Conservation (phyloP, 805 yeast genomes). For the Candida orba region DNA sequence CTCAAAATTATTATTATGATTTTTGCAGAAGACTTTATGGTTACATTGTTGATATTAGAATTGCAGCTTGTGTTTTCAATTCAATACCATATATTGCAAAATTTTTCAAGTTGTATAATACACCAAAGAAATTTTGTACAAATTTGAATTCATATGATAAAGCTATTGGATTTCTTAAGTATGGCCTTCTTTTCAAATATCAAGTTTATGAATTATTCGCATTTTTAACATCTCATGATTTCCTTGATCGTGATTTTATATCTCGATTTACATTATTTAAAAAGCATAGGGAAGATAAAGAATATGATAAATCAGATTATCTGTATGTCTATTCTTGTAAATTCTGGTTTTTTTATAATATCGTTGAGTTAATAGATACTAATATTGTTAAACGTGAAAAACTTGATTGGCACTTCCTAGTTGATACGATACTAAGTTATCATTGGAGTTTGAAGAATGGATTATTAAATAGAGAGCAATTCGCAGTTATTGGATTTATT, state of each 20-base stretch:
- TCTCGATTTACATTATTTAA: slow-evolving; percentile 6
- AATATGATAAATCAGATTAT: slow-evolving; percentile 12
- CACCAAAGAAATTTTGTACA: slow-evolving; percentile 4
- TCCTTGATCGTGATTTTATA: slow-evolving; percentile 6
- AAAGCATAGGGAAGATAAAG: slow-evolving; percentile 5
- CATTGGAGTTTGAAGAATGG: slow-evolving; percentile 14
- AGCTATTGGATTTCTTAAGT: slow-evolving; percentile 5
- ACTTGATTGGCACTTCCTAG: slow-evolving; percentile 5
- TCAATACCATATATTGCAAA: slow-evolving; percentile 10
- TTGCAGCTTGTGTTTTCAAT: slow-evolving; percentile 10
- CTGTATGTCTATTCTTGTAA: slow-evolving; percentile 14
- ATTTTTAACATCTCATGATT: slow-evolving; percentile 11
- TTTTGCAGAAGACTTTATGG: slow-evolving; percentile 8
- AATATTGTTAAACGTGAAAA: slow-evolving; percentile 2
- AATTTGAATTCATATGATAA: slow-evolving; percentile 4
- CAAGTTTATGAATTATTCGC: slow-evolving; percentile 12
- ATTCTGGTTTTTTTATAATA: slow-evolving; percentile 9
- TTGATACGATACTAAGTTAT: slow-evolving; percentile 11
- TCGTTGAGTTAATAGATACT: slow-evolving; percentile 4
- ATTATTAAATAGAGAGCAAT: slow-evolving; percentile 4
- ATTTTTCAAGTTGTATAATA: slow-evolving; percentile 8
- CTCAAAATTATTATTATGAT: slow-evolving; percentile 3
- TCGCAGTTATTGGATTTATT: slow-evolving; percentile 10
- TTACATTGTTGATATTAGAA: slow-evolving; percentile 13
- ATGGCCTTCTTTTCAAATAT: slow-evolving; percentile 4